A percentile compares a stretch with the other conserved stretches of the same genome.
phyloP scores from a whole-genome alignment of 805 yeast species.

The Starmera dryadoides region DNA sequence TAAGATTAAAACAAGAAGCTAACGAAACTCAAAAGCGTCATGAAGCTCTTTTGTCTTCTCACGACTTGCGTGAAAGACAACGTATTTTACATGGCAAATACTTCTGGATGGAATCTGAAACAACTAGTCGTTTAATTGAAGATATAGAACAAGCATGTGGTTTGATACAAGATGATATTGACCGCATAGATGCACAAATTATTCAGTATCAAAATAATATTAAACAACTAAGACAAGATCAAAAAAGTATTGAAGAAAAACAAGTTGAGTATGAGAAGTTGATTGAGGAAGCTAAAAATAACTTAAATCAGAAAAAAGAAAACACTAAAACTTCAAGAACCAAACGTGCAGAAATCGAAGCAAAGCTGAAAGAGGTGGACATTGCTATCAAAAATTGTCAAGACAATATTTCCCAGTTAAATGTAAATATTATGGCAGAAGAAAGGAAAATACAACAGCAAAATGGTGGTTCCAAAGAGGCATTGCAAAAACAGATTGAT shows the following conservation, averaged over 20 bases:
- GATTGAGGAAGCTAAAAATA: too few species aligned
- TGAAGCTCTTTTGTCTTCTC: constrained; percentile 31
- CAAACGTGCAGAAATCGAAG: background rate
- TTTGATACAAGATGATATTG: constrained; percentile 6
- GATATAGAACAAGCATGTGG: constrained; percentile 8
- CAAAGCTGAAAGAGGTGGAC: background rate
- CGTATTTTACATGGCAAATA: constrained; percentile 38
- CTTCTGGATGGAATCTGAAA: constrained; percentile 37
- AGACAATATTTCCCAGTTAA: background rate
- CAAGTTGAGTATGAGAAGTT: too few species aligned
- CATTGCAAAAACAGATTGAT: background rate
- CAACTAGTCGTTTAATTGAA: constrained; percentile 3
- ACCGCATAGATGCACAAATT: constrained; percentile 1
- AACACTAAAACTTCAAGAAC: too few species aligned
- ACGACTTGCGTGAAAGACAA: constrained; percentile 31
- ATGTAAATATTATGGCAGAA: background rate
- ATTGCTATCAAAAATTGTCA: background rate
- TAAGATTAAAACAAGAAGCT: constrained; percentile 30
- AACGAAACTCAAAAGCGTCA: constrained; percentile 35
- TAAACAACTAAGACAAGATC: too few species aligned
- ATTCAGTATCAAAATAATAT: constrained; percentile 7
- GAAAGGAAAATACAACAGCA: background rate
- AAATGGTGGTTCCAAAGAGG: background rate
- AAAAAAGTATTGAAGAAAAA: too few species aligned
- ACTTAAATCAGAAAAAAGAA: too few species aligned